Evolutionary conservation across 805 yeast genomes (phyloP).

Genomic region (Yarrowia sp.): DNA sequence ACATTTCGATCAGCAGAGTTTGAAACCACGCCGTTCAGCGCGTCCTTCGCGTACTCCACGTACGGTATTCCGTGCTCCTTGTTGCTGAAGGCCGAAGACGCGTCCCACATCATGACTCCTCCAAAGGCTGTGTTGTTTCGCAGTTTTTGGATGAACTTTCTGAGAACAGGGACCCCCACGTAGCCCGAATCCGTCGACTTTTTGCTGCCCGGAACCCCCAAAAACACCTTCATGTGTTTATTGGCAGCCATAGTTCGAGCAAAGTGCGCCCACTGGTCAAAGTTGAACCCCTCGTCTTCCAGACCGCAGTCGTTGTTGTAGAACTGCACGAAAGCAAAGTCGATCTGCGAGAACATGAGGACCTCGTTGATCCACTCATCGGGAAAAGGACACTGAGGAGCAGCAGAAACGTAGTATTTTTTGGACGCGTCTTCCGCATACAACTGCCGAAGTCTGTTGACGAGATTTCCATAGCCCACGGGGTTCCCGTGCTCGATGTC

Average conservation of each 20-base stretch:
- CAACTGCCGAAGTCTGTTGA: slow-evolving; percentile 46
- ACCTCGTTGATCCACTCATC: slow-evolving; percentile 67
- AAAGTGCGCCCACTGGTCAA: slow-evolving; percentile 69
- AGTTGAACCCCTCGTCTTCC: slow-evolving; percentile 50
- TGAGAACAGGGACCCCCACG: slow-evolving; percentile 43
- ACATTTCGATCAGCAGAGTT: not conserved
- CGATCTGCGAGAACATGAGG: slow-evolving; percentile 65
- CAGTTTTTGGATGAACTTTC: slow-evolving; percentile 33
- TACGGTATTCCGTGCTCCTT: slow-evolving; percentile 26
- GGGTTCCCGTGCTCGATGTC: slow-evolving; percentile 63
- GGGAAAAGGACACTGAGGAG: slow-evolving; percentile 90
- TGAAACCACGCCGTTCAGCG: not conserved
- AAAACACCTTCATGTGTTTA: slow-evolving; percentile 60
- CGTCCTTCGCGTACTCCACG: not conserved
- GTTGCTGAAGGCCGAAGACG: slow-evolving; percentile 55
- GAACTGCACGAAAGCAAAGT: slow-evolving; percentile 82
- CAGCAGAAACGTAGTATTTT: slow-evolving; percentile 73
- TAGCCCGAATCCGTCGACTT: slow-evolving; percentile 58
- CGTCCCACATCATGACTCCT: slow-evolving; percentile 86
- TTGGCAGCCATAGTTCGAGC: slow-evolving; percentile 64
- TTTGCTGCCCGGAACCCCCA: slow-evolving; percentile 71
- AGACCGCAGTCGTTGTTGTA: slow-evolving; percentile 79
- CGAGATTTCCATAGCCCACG: slow-evolving; percentile 67
- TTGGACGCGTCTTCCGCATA: slow-evolving; percentile 50
- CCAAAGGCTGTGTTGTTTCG: slow-evolving; percentile 48